Base-by-base conservation (phyloP, 768 basidiomycete species). In the Amanita jacksonii region DNA sequence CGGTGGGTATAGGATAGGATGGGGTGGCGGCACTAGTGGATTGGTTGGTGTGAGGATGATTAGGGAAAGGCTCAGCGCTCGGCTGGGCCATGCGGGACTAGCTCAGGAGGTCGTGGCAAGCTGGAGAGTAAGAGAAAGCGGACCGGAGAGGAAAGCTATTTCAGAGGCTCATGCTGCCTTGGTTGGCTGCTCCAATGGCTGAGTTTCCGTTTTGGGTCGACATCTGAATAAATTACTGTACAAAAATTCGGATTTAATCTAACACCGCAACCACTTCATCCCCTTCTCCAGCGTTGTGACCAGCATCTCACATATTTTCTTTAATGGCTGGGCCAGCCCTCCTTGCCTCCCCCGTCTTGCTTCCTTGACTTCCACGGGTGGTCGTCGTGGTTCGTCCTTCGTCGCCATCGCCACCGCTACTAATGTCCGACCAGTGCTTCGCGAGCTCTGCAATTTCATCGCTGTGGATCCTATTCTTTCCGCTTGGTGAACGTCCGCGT, bases 1-100 rank as follows among this genome's bases (percentile, higher is more conserved):
- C 68, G 40, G 58, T 70, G 47, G 82, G 78, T 61, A 83, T 70
- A 58, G 64, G 65, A 40, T 45, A 27, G 23, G 25, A 35, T 27
- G 32, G 12, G 27, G 27, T 6, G 27, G 7, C 18, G 32, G 18
- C 13, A 22, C 5, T 31, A 19, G 15, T 15, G 15, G 15, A 12
- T 36, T 35, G 28, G 9, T 24, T 5, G 12, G 37, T 22, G 24
- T 46, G 34, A 8, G 15, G 27, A 13, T 35, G 22, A 13, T 38
- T 32, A 8, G 38, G 20, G 12, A 30, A 19, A 15, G 19, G 18
- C 18, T 4, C 9, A 23, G 44, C 4, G 44, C 19, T 28, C n/a
- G 37, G n/a, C 23, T 45, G 25, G 28, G 28, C 45, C 45, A 46
- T 46, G 20, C 30, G 39, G 39, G 22, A n/a, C 20, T n/a, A 39